Evolutionary conservation across 768 basidiomycete species (phyloP).

Genomic region (Tremella mesenterica): DNA sequence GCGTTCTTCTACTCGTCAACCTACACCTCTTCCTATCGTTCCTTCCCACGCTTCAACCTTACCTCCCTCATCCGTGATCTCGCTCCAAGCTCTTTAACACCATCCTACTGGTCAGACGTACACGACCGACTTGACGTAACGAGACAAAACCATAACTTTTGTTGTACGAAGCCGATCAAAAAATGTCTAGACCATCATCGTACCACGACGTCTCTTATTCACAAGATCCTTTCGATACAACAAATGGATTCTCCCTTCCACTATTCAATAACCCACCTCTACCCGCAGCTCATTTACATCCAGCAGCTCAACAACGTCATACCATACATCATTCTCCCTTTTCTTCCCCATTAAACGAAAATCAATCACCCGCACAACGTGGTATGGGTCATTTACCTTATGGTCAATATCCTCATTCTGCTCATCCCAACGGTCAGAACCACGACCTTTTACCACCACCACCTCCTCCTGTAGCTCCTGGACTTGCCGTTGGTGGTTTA

Average conservation of each 20-base stretch:
- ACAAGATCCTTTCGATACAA: constrained; percentile 14
- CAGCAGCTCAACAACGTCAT: neutral
- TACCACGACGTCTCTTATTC: constrained; percentile 21
- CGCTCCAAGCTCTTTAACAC: too few species aligned
- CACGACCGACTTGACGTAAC: neutral
- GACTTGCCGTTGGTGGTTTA: constrained; percentile 16
- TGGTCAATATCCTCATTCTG: neutral
- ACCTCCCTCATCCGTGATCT: too few species aligned
- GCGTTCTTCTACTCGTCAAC: too few species aligned
- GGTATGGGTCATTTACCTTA: constrained; percentile 3
- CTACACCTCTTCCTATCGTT: too few species aligned
- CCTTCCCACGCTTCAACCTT: too few species aligned
- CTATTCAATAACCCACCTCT: constrained; percentile 24
- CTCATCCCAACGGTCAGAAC: constrained; percentile 10
- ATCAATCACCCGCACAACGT: neutral
- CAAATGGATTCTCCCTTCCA: constrained; percentile 20
- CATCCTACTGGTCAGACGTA: too few species aligned
- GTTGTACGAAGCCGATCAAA: too few species aligned
- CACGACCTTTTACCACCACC: constrained; percentile 26
- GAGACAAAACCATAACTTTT: too few species aligned
- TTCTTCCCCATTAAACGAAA: neutral
- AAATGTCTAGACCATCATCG: constrained; percentile 34
- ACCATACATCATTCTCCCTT: constrained; percentile 6
- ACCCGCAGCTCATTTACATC: neutral
- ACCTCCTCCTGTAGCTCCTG: constrained; percentile 9